phyloP scores from a whole-genome alignment of 495 filamentous ascomycete genomes.

The Lasiosphaeria hispida region DNA sequence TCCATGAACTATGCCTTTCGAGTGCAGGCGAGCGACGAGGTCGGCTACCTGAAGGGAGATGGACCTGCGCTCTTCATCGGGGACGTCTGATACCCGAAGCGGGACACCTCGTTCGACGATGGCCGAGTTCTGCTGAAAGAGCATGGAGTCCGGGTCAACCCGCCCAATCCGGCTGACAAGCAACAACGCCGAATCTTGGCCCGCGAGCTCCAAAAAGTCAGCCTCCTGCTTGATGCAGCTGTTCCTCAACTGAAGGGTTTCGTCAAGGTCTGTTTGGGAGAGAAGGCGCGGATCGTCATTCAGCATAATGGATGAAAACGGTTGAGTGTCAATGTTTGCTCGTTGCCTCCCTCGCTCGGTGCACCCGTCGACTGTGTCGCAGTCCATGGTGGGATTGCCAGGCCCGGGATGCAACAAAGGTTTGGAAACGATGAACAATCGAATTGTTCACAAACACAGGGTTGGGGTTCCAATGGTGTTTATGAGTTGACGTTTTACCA shows the following conservation, averaged over 20 bases:
- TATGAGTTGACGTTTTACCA: too few species aligned
- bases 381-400: too few species aligned
- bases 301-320: constrained; percentile 5
- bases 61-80: background rate
- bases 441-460: too few species aligned
- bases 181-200: background rate
- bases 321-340: too few species aligned
- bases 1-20: constrained; percentile 8
- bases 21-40: constrained; percentile 8
- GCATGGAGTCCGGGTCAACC: background rate
- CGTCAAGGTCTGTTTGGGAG: background rate
- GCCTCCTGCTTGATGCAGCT: constrained; percentile 5
- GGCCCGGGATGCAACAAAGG: too few species aligned
- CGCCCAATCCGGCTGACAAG: constrained; percentile 1
- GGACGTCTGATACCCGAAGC: background rate
- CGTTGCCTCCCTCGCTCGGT: too few species aligned
- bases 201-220: constrained; percentile 2
- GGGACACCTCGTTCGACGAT: constrained; percentile 2
- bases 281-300: constrained; percentile 4
- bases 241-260: background rate
- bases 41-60: constrained; percentile 4
- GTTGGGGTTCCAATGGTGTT: too few species aligned
- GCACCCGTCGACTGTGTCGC: too few species aligned
- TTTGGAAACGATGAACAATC: too few species aligned
- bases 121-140: constrained; percentile 3